Conservation (phyloP, 2,329 filamentous ascomycete genomes). For the Exophiala dermatitidis region DNA sequence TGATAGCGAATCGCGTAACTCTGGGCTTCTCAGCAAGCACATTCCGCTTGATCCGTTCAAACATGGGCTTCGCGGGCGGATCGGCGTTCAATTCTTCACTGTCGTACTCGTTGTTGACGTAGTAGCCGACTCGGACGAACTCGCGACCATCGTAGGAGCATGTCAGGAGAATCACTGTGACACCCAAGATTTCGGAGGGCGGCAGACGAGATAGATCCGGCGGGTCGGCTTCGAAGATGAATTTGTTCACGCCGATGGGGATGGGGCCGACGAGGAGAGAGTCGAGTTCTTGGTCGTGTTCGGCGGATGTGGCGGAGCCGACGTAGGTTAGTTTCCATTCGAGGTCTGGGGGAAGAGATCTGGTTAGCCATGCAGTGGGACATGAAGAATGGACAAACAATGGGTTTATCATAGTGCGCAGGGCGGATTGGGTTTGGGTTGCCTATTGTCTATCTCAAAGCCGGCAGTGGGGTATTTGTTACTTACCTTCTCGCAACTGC, state of each 20-base stretch:
- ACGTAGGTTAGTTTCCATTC: conserved; percentile 99
- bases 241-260: conserved; percentile 96
- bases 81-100: conserved; percentile 81
- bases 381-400: no score
- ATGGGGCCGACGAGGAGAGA: conserved; percentile 95
- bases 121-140: conserved; percentile 97
- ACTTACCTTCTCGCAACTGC: conserved; percentile 76
- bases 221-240: conserved; percentile 91
- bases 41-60: conserved; percentile 87
- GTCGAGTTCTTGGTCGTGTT: conserved; percentile 98
- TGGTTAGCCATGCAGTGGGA: conserved; percentile 4
- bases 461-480: no score
- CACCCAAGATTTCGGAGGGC: conserved; percentile 88
- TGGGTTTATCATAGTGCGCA: no score
- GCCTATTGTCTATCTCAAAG: no score
- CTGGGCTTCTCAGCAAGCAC: conserved; percentile 94
- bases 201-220: conserved; percentile 87
- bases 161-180: conserved; percentile 92
- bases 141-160: conserved; percentile 95
- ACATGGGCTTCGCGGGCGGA: conserved; percentile 81
- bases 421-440: no score
- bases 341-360: conserved; percentile 56
- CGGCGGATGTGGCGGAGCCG: conserved; percentile 91
- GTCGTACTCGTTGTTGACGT: conserved; percentile 99
- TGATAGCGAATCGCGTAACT: conserved; percentile 96